These are phyloP conservation scores for Friedmanniomyces endolithicus DNA, from an alignment of 495 filamentous ascomycete genomes.

Conservation along the genomic window DNA sequence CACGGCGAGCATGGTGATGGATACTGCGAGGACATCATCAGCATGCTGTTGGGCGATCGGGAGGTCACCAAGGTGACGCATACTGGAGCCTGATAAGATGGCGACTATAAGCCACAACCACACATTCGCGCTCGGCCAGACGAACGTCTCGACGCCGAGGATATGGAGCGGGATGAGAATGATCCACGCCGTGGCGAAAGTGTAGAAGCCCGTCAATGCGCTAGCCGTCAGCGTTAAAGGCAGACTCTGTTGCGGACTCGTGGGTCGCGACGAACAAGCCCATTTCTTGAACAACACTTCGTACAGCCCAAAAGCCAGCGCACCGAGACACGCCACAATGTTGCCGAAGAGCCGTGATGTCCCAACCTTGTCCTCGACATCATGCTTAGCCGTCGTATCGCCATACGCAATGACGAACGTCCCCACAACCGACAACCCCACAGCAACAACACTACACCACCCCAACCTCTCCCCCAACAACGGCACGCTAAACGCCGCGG, in stretches of 20 bases:
- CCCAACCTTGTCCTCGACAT: slow-evolving; percentile 1
- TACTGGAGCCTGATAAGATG: slow-evolving; percentile 12
- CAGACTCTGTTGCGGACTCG: slow-evolving; percentile 5
- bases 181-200: slow-evolving; percentile 12
- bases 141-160: slow-evolving; percentile 14
- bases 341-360: slow-evolving; percentile 15
- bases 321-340: slow-evolving; percentile 15
- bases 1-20: slow-evolving; percentile 13
- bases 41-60: neutral
- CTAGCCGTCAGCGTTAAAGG: slow-evolving; percentile 15
- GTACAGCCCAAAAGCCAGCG: slow-evolving; percentile 18
- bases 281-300: slow-evolving; percentile 24
- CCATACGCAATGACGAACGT: slow-evolving; percentile 21
- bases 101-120: slow-evolving; percentile 13
- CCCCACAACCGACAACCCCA: slow-evolving; percentile 13
- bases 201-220: slow-evolving; percentile 18
- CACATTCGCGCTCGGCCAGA: slow-evolving; percentile 8
- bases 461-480: slow-evolving; percentile 16
- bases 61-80: neutral
- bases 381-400: slow-evolving; percentile 13
- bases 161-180: slow-evolving; percentile 13
- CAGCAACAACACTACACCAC: slow-evolving; percentile 8
- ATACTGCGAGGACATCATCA: slow-evolving; percentile 7
- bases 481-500: slow-evolving; percentile 19
- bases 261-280: slow-evolving; percentile 16